Evolutionary conservation across 495 filamentous ascomycete species (phyloP).

Genomic region (Aspergillus olivimuriae): DNA sequence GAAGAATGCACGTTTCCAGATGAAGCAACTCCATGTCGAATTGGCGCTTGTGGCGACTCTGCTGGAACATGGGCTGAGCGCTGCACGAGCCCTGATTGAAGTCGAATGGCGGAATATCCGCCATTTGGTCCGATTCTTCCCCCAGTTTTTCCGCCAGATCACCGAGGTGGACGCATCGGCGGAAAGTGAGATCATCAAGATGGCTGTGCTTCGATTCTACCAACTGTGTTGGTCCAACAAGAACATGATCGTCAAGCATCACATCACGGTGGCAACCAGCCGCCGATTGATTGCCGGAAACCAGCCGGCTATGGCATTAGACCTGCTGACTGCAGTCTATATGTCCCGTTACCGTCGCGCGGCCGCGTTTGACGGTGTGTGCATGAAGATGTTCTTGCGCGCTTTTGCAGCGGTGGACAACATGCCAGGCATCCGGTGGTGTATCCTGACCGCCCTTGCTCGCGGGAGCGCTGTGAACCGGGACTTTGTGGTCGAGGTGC

Average conservation of each 20-base stretch:
- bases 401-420: conserved; percentile 24
- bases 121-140: conserved; percentile 18
- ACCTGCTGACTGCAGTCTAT: conserved; percentile 33
- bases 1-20: conserved; percentile 16
- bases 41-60: conserved; percentile 32
- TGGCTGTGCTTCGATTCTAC: conserved; percentile 37
- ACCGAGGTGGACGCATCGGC: conserved; percentile 16
- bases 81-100: conserved; percentile 27
- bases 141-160: conserved; percentile 36
- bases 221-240: conserved; percentile 28
- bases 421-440: conserved; percentile 38
- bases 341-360: conserved; percentile 30
- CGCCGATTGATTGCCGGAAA: conserved; percentile 22
- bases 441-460: conserved; percentile 31
- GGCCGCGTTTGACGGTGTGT: conserved; percentile 29
- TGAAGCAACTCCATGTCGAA: conserved; percentile 30
- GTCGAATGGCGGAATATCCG: conserved; percentile 22
- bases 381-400: conserved; percentile 39
- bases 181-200: conserved; percentile 24
- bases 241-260: conserved; percentile 28
- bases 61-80: conserved; percentile 25
- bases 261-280: conserved; percentile 22
- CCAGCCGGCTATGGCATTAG: conserved; percentile 22
- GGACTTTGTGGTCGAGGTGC: conserved; percentile 30
- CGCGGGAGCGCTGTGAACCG: conserved; percentile 22